These are phyloP conservation scores for Candida railenensis DNA, from an alignment of 805 yeast genomes.

Conservation along the genomic window DNA sequence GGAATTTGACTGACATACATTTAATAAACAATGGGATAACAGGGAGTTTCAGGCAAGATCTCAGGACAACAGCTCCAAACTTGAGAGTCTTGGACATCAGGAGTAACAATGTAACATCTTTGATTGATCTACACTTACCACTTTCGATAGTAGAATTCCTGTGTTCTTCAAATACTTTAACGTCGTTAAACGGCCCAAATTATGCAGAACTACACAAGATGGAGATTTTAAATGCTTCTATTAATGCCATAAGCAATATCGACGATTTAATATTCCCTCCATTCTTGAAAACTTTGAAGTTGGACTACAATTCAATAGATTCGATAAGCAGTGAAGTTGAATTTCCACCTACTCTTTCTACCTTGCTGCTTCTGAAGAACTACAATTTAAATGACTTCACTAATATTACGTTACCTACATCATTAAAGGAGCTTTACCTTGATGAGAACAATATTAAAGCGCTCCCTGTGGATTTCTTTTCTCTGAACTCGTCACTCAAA, in stretches of 20 bases:
- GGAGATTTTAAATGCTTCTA: conserved; percentile 1
- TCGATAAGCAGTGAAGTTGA: not conserved
- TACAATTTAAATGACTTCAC: conserved; percentile 12
- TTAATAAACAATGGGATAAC: conserved; percentile 1
- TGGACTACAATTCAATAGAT: conserved; percentile 4
- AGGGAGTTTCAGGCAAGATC: not conserved
- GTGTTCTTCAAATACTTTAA: conserved; percentile 1
- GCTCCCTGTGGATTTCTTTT: conserved; percentile 15
- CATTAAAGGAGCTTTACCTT: conserved; percentile 14
- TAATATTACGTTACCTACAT: conserved; percentile 10
- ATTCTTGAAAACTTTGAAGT: conserved; percentile 6
- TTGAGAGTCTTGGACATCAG: not conserved
- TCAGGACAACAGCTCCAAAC: not conserved
- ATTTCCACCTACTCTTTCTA: not conserved
- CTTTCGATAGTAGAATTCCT: not conserved
- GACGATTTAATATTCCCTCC: conserved; percentile 8
- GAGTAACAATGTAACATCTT: not conserved
- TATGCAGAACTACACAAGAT: not conserved
- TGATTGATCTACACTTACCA: not conserved
- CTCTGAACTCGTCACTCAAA: conserved; percentile 7
- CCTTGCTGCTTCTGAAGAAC: conserved; percentile 4
- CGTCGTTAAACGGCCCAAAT: not conserved
- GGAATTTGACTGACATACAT: not conserved
- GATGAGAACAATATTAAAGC: conserved; percentile 12
- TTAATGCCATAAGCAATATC: conserved; percentile 9